Evolutionary conservation across 2,329 filamentous ascomycete species (phyloP), one percentile per base, ranked within the genome.

Genomic region (Xylariomycetidae sp.): DNA sequence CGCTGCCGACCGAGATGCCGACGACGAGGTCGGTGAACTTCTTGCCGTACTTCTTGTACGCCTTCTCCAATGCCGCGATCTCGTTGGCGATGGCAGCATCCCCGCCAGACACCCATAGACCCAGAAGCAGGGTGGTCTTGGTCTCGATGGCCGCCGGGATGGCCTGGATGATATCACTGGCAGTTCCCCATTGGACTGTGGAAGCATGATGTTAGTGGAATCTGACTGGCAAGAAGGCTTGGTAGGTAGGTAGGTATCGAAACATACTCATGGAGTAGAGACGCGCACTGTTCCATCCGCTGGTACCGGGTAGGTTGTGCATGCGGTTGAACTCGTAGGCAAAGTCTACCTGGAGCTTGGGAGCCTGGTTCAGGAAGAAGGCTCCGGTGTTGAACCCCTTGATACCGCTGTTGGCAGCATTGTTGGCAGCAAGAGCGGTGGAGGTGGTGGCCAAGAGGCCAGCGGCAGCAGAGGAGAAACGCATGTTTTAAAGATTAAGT

Each of bases 141-240:
- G 66, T 68, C 22, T 57, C 54, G 27, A 72, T 56, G 17, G 73
- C 72, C 6, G 73, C 74, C 57, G 81, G 81, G 59, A 85, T 68
- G 20, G 85, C 84, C 56, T 80, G 67, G 50, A 88, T 57, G 15
- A 83, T 82, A 55, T 86, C 38, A 34, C 37, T 50, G 25, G 48
- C 31, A 3, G 52, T 57, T 39, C 49, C 48, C 49, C 49, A 54
- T 46, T 57, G 52, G 35, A 58, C 54, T 57, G 31, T 17, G 22
- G 4, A 28, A n/a, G n/a, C 6, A 25, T n/a, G 5, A 16, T 8
- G 27, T 49, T 38, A 46, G 43, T 25, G 23, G 3, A n/a, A n/a
- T n/a, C 24, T 26, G 17, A 16, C 16, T 28, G 24, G 14, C n/a
- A 27, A 4, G 12, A 3, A 18, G 14, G 7, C 14, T 6, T 5